Evolutionary conservation across 192 early-diverging fungal genomes (phyloP), one percentile per base, ranked within the genome.

Genomic region (Podila epicladia): DNA sequence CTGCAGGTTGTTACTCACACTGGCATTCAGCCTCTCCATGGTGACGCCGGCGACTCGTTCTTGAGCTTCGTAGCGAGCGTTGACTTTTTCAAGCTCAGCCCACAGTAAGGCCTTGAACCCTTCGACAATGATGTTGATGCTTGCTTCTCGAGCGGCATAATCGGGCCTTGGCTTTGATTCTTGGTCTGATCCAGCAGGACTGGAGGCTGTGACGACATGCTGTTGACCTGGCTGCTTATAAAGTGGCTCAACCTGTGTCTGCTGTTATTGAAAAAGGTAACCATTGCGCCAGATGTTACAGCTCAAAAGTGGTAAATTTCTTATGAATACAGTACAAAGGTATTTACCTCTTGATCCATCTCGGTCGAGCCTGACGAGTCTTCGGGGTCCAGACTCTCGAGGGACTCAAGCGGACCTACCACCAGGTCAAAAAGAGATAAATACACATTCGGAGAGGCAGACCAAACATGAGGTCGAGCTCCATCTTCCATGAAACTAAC

Each of bases 11-110:
- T 45, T 15, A 55, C 78, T 62, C 72, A 85, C 83, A 35, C 65
- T 77, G 0, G 82, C 70, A 37, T 74, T 79, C 0, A 82, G 57
- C 17, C 84, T 71, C 29, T 90, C 85, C 37, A 85, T 57, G 35
- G 68, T 71, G 7, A 60, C 58, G 8, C 64, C 29, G 1, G 82
- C 74, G 48, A 82, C 72, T 9, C 75, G 67, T 62, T 84, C 83
- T 31, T 79, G 72, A 11, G 67, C 75, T 29, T 83, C 78, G 50
- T 86, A 90, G 28, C 83, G 85, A 15, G 66, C 72, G 74, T 88
- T 82, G 53, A 90, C 87, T 59, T 90, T 90, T 67, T 82, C 82
- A 32, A 86, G 64, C 61, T 90, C 87, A 48, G 72, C 72, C 71
- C 83, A 60, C 24, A 89, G 73, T 15, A 82, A 28, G 0, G 82